These are phyloP conservation scores for Trifolium dubium DNA, from an alignment of 306 rosid species.

Conservation along the genomic window DNA sequence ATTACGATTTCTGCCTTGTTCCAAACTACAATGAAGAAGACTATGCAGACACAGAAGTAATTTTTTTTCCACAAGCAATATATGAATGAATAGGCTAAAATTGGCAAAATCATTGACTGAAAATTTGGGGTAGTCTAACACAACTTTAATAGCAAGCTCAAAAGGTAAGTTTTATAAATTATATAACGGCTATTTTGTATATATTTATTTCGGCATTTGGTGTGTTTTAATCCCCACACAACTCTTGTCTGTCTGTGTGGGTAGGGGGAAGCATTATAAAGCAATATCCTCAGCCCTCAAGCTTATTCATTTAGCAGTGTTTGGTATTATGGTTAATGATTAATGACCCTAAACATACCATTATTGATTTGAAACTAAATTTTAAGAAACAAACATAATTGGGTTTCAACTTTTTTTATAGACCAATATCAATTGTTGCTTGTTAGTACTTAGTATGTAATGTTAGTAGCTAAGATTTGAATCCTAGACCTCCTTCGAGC, in stretches of 20 bases:
- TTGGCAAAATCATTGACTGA: not conserved
- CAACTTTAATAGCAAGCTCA: not conserved
- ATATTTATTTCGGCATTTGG: not conserved
- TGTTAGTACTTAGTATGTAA: not conserved
- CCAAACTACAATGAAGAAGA: not conserved
- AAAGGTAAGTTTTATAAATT: not conserved
- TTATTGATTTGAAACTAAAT: not conserved
- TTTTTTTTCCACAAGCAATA: not conserved
- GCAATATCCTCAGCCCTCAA: not conserved
- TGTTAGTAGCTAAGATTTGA: not conserved
- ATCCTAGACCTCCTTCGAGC: not conserved
- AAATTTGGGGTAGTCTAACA: not conserved
- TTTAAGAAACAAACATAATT: constrained; percentile 1
- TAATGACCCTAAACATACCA: not conserved
- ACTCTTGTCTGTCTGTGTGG: not conserved
- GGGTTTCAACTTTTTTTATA: not conserved
- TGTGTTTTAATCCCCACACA: not conserved
- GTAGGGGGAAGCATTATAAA: not conserved
- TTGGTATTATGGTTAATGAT: not conserved
- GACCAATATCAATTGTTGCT: not conserved
- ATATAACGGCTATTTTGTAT: not conserved
- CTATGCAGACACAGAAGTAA: not conserved
- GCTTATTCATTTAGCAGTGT: constrained; percentile 2
- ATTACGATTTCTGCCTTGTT: not conserved
- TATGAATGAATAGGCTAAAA: not conserved